phyloP scores from a whole-genome alignment of 1,284 basidiomycete species.

The Sanghuangporus weigelae region DNA sequence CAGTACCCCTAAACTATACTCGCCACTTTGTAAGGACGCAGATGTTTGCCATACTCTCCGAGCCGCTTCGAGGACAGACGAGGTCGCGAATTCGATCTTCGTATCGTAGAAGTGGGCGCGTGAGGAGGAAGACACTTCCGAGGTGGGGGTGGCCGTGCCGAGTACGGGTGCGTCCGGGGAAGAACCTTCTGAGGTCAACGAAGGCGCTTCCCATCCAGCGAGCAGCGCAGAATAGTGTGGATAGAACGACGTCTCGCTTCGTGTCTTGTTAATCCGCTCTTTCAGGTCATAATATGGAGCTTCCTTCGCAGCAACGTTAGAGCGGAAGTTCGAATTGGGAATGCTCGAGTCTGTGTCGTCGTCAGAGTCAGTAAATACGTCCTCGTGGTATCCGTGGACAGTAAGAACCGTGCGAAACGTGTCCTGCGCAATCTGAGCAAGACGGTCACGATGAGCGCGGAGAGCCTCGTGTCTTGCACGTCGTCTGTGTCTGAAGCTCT shows the following conservation, averaged over 20 bases:
- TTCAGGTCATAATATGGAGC: constrained; percentile 4
- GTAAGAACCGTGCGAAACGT: constrained; percentile 15
- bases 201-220: constrained; percentile 9
- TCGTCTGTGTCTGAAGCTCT: constrained; percentile 1
- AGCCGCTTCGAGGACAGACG: constrained; percentile 10
- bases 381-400: constrained; percentile 7
- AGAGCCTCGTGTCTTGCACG: background rate
- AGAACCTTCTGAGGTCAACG: background rate
- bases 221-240: constrained; percentile 15
- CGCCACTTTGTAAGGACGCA: background rate
- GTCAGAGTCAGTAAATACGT: constrained; percentile 14
- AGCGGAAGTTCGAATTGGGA: background rate
- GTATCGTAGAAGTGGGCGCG: background rate
- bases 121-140: background rate
- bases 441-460: constrained; percentile 10
- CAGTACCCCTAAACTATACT: constrained; percentile 9
- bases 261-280: constrained; percentile 1
- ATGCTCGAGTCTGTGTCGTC: background rate
- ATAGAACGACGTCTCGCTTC: constrained; percentile 12
- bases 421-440: constrained; percentile 11
- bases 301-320: background rate
- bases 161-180: background rate
- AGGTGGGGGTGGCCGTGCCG: background rate
- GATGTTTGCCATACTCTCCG: constrained; percentile 1
- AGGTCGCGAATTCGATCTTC: constrained; percentile 7